Evolutionary conservation across 2,329 filamentous ascomycete genomes (phyloP), one percentile per base, ranked within the genome.

Genomic region (Colletotrichum sp.): DNA sequence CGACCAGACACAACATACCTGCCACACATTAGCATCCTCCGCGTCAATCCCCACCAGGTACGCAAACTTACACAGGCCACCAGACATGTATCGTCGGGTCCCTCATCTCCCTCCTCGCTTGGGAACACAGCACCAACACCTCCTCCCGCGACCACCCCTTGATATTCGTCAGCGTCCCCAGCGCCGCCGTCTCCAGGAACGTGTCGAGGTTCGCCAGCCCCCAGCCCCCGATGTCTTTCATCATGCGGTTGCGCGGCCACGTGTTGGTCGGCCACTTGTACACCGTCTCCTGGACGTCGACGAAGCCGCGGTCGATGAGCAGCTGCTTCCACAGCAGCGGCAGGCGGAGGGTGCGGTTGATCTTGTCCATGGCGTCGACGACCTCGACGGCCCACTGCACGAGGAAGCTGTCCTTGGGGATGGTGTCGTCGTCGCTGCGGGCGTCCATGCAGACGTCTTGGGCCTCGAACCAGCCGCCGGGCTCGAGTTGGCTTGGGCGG

Each of bases 161-260:
- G 58, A 81, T 81, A 12, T 82, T 81, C 3, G 85, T 86, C 67
- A 85, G 82, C 16, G 84, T 77, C 5, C 83, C 84, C 64, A 85
- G 78, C n/a, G 79, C 80, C 48, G 85, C 82, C 7, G 81, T 80
- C 78, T 86, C 83, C 24, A 82, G 79, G 9, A 83, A 84, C 28
- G 74, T 74, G 59, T 76, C 59, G 26, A 84, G 79, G 56, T 84
- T 84, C 34, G 82, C 80, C 16, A 80, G 73, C 9, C 79, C 71
- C 79, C 83, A 84, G 24, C 69, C 69, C 6, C 85, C 84, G 7
- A 85, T 78, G 69, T 83, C 80, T 78, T 85, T 86, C 73, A 83
- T 79, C 70, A 80, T 79, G 14, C 69, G 67, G 69, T 84, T 81
- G 52, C 80, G 80, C 30, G 84, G 82, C 85, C 84, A 86, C 5